Conservation (phyloP, 257 asterid genomes). For the Petrea volubilis region DNA sequence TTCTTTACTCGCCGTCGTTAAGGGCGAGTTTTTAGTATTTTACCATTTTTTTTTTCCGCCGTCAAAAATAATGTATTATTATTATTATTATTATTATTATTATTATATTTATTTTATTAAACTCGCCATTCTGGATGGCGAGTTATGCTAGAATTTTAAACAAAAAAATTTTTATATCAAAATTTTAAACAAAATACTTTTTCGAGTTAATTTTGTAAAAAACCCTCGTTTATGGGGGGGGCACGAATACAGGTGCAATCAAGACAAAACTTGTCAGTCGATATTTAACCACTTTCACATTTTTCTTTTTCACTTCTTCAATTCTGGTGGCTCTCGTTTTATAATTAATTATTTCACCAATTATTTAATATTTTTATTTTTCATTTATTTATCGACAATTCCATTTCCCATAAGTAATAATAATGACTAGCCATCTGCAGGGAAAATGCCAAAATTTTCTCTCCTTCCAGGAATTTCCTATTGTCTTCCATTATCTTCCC, state of each 20-base stretch:
- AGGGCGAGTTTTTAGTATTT: too few relatives aligned
- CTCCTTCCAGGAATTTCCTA: constrained; percentile 30
- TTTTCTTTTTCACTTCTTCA: constrained; percentile 32
- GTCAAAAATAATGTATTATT: too few relatives aligned
- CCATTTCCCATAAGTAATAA: constrained; percentile 9
- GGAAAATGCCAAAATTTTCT: constrained; percentile 15
- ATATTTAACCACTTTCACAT: constrained; percentile 38
- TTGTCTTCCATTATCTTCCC: constrained; percentile 26
- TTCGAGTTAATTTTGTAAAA: too few relatives aligned
- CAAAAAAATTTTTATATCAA: too few relatives aligned
- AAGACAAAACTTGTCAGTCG: constrained; percentile 45
- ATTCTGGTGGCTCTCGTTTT: constrained; percentile 30
- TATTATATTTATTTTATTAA: too few relatives aligned
- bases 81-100: too few relatives aligned
- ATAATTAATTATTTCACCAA: background rate
- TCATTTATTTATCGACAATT: background rate
- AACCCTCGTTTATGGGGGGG: constrained; percentile 24
- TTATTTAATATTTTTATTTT: background rate
- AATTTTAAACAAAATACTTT: too few relatives aligned
- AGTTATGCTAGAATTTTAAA: too few relatives aligned
- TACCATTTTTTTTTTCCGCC: too few relatives aligned
- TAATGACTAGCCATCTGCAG: constrained; percentile 7
- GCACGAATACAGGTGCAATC: constrained; percentile 32
- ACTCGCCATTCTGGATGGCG: too few relatives aligned
- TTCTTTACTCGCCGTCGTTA: too few relatives aligned